phyloP scores from a whole-genome alignment of 768 basidiomycete genomes.

The Termitomyces sp. region DNA sequence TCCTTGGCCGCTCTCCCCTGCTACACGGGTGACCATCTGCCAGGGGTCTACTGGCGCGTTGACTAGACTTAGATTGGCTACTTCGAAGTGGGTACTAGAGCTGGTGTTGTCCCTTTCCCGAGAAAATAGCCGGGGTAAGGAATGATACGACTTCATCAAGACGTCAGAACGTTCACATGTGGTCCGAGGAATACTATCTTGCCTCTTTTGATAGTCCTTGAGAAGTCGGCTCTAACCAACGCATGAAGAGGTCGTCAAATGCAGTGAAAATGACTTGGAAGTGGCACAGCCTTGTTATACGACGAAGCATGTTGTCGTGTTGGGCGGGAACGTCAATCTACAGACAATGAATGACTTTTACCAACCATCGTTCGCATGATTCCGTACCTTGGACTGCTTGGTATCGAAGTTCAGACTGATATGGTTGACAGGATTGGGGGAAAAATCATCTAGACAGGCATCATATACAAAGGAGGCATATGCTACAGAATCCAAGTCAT shows the following conservation, averaged over 20 bases:
- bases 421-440: slow-evolving; percentile 8
- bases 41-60: slow-evolving; percentile 44
- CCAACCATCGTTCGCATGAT: background rate
- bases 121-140: slow-evolving; percentile 53
- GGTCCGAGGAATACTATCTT: slow-evolving; percentile 6
- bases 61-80: slow-evolving; percentile 23
- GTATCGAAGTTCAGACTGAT: slow-evolving; percentile 1
- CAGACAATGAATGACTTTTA: background rate
- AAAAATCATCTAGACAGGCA: slow-evolving; percentile 41
- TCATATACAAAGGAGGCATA: slow-evolving; percentile 54
- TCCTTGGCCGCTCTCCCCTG: slow-evolving; percentile 34
- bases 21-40: slow-evolving; percentile 39
- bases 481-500: slow-evolving; percentile 48
- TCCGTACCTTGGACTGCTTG: slow-evolving; percentile 10
- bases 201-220: slow-evolving; percentile 34
- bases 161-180: background rate
- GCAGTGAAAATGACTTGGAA: slow-evolving; percentile 47
- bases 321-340: background rate
- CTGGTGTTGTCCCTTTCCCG: slow-evolving; percentile 41
- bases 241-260: slow-evolving; percentile 52
- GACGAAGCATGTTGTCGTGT: slow-evolving; percentile 41
- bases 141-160: slow-evolving; percentile 37
- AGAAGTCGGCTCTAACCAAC: slow-evolving; percentile 48
- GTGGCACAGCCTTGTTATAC: slow-evolving; percentile 50
- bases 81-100: slow-evolving; percentile 28